These are phyloP conservation scores for Aspergillus avenaceus DNA, from an alignment of 495 filamentous ascomycete genomes.

Conservation along the genomic window DNA sequence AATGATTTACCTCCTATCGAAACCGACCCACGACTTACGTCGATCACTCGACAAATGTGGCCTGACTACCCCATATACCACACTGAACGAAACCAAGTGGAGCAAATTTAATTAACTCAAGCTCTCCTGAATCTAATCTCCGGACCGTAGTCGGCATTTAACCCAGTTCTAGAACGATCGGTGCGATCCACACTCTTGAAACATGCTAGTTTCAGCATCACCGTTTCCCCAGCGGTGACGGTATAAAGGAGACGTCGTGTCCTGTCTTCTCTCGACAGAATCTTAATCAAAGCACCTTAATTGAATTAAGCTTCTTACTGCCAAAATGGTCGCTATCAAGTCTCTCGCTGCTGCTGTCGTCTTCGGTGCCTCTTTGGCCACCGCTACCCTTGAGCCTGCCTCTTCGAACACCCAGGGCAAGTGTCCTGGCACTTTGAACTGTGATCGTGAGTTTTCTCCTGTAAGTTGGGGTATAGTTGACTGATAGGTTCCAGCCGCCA, in stretches of 20 bases:
- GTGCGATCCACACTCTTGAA: background rate
- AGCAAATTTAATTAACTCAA: background rate
- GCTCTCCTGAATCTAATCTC: background rate
- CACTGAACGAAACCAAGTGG: background rate
- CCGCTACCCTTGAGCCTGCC: conserved; percentile 24
- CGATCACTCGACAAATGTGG: background rate
- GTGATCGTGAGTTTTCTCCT: conserved; percentile 11
- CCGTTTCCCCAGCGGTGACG: too few species aligned
- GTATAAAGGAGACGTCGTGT: too few species aligned
- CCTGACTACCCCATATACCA: background rate
- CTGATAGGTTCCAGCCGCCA: conserved; percentile 22
- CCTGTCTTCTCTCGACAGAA: too few species aligned
- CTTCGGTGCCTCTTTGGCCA: conserved; percentile 10
- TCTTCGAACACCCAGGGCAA: conserved; percentile 30
- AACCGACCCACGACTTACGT: too few species aligned
- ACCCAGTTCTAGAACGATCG: background rate
- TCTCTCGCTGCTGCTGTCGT: conserved; percentile 11
- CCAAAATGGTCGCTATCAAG: conserved; percentile 20
- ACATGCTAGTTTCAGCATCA: background rate
- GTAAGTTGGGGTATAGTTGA: background rate
- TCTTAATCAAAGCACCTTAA: background rate
- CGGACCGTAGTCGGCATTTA: background rate
- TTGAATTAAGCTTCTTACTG: background rate
- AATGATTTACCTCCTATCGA: too few species aligned
- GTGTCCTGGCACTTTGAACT: conserved; percentile 21